Evolutionary conservation across 2,329 filamentous ascomycete species (phyloP).

Genomic region (Helminthosporium solani): DNA sequence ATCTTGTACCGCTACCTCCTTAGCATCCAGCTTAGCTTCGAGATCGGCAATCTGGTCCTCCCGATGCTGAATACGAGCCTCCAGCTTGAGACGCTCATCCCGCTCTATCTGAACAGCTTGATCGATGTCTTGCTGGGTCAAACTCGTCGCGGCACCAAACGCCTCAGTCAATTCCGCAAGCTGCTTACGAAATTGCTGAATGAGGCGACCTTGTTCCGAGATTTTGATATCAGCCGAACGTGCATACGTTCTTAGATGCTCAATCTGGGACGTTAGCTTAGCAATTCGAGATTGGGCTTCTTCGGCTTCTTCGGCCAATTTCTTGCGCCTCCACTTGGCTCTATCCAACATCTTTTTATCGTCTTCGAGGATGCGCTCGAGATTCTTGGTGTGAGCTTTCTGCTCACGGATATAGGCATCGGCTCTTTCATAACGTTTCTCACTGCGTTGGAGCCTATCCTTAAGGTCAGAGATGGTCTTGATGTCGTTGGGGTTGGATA

Average conservation of each 20-base stretch:
- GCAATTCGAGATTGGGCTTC: neutral
- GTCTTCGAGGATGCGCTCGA: neutral
- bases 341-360: neutral
- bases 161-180: neutral
- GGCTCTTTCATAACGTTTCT: too few species aligned
- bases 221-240: neutral
- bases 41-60: neutral
- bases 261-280: neutral
- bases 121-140: neutral
- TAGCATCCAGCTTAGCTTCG: neutral
- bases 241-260: neutral
- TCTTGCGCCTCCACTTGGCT: neutral
- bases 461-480: neutral
- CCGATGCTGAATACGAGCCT: neutral
- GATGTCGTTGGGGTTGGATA: neutral
- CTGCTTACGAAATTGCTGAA: neutral
- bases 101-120: neutral
- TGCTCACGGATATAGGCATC: neutral
- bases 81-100: neutral
- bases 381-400: neutral
- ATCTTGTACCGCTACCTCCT: neutral
- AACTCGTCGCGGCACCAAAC: neutral
- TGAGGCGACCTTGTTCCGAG: neutral
- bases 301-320: neutral
- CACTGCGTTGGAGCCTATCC: neutral